A percentile compares a stretch with the other conserved stretches of the same genome.
Conservation (phyloP, 169 alveolate species). For the Babesia sp. region DNA sequence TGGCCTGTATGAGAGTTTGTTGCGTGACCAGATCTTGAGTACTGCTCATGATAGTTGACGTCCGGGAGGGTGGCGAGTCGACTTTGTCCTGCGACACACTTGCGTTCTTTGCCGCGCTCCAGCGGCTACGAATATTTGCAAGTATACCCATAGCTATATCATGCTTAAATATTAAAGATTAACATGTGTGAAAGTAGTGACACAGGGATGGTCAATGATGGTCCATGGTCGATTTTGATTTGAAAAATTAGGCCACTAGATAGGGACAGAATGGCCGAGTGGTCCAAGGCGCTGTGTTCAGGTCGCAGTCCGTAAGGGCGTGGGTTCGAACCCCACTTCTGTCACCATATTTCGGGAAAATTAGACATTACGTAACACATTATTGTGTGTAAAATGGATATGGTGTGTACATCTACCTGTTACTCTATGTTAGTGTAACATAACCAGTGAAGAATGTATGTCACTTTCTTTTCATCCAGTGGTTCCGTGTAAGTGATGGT, state of each 20-base stretch:
- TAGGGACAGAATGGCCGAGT: slow-evolving; percentile 74
- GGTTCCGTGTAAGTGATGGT: slow-evolving; percentile 70
- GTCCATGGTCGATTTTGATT: not conserved
- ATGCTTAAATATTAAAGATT: not conserved
- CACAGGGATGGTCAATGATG: not conserved
- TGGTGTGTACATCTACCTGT: not conserved
- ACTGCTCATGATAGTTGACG: slow-evolving; percentile 22
- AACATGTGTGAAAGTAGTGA: not conserved
- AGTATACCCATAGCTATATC: slow-evolving; percentile 1
- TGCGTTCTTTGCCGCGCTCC: not conserved
- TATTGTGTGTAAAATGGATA: no score
- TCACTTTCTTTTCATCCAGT: slow-evolving; percentile 59
- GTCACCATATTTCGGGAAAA: slow-evolving; percentile 68
- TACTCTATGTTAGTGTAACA: not conserved
- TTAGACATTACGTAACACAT: no score
- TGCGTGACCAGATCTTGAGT: slow-evolving; percentile 29
- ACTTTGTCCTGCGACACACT: not conserved
- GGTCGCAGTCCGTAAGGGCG: slow-evolving; percentile 92
- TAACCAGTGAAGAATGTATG: no score
- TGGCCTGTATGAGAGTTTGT: not conserved
- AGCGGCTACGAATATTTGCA: not conserved
- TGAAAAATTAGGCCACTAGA: not conserved
- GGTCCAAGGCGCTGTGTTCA: slow-evolving; percentile 78
- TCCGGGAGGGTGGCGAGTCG: not conserved
- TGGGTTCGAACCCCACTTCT: slow-evolving; percentile 99